phyloP scores from a whole-genome alignment of 225 moss, liverwort and hornwort genomes.

The Neckera pumila region DNA sequence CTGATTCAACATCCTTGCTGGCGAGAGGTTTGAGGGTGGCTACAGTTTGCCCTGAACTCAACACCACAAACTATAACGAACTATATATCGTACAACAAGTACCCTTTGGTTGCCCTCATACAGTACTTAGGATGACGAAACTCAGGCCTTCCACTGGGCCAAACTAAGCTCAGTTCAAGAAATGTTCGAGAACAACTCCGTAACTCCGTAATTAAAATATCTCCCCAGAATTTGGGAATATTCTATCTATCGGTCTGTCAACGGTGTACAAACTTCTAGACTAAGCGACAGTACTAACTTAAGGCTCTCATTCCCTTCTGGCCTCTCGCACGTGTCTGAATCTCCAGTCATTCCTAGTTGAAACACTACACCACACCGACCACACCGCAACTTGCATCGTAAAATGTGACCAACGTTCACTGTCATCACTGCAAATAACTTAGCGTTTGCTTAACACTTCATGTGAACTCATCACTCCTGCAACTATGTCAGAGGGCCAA shows the following conservation, averaged over 20 bases:
- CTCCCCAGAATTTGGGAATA: neutral
- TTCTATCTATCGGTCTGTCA: neutral
- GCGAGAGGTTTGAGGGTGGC: neutral
- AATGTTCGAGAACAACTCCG: neutral
- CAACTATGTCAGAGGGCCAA: neutral
- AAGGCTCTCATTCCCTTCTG: neutral
- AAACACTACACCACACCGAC: neutral
- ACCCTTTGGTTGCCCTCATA: neutral
- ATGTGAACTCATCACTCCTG: neutral
- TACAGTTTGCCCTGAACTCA: neutral
- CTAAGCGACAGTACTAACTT: neutral
- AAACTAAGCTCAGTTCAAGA: neutral
- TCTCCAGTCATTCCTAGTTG: neutral
- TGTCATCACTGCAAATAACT: neutral
- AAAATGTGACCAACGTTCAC: neutral
- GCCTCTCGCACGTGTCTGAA: neutral
- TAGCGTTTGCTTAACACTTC: neutral
- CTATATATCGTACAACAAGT: neutral
- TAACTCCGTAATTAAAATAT: neutral
- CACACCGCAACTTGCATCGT: neutral
- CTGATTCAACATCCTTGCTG: neutral
- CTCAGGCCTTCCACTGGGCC: neutral
- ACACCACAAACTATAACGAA: neutral
- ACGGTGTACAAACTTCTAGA: neutral
- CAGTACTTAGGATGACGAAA: neutral